Percentiles rank a stretch among this genome's conserved stretches.
phyloP scores from a whole-genome alignment of 441 rosid genomes.

The Metrosideros polymorpha region DNA sequence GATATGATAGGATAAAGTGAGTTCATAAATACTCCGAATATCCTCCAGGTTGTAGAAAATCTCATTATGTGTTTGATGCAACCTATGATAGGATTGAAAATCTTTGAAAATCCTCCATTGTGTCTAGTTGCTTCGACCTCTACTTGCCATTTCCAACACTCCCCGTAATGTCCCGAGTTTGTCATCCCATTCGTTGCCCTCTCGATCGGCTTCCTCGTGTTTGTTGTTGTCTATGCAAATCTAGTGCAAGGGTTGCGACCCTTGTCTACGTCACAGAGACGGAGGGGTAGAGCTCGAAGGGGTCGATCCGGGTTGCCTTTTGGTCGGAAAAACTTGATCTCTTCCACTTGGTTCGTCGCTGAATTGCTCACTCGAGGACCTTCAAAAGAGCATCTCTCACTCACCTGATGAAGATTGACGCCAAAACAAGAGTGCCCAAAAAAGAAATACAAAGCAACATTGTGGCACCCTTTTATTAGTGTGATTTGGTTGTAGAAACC shows the following conservation, averaged over 20 bases:
- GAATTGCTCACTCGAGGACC: not conserved
- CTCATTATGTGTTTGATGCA: not conserved
- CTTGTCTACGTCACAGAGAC: not conserved
- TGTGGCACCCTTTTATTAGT: not conserved
- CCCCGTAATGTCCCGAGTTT: not conserved
- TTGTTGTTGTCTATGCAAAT: not conserved
- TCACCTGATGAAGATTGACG: rapidly evolving
- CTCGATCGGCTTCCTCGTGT: not conserved
- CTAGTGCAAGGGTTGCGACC: not conserved
- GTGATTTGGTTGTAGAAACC: not conserved
- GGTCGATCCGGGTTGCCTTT: not conserved
- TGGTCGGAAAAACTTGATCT: not conserved
- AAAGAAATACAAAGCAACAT: not conserved
- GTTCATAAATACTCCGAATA: not conserved
- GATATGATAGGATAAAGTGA: rapidly evolving
- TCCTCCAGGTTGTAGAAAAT: rapidly evolving
- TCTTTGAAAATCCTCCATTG: rapidly evolving
- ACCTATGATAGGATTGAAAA: not conserved
- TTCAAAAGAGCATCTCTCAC: not conserved
- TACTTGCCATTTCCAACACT: not conserved
- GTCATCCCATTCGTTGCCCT: not conserved
- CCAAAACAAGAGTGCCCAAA: not conserved
- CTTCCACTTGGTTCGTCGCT: not conserved
- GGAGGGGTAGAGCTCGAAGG: not conserved
- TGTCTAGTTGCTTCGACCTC: not conserved